phyloP scores from a whole-genome alignment of 2,329 filamentous ascomycete genomes.

The Botrytis medusae region DNA sequence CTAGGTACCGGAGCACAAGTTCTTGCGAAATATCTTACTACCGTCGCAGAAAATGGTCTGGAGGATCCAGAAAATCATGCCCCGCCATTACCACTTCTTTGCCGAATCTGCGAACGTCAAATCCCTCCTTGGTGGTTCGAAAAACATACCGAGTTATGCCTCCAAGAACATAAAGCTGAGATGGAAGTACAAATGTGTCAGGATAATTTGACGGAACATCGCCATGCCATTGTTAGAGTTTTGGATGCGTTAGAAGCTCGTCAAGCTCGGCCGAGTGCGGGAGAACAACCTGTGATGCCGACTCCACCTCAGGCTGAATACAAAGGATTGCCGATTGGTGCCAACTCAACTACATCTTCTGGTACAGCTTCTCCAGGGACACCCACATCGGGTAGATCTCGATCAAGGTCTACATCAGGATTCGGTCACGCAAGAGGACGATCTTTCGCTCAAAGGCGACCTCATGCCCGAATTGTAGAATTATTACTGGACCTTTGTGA shows the following conservation, averaged over 20 bases:
- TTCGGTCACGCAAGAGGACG: conserved; percentile 78
- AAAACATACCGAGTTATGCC: conserved; percentile 93
- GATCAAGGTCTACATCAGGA: conserved; percentile 65
- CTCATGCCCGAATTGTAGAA: conserved; percentile 90
- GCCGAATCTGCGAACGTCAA: conserved; percentile 94
- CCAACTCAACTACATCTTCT: conserved; percentile 62
- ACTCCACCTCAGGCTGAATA: conserved; percentile 69
- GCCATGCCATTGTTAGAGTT: conserved; percentile 91
- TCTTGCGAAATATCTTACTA: conserved; percentile 88
- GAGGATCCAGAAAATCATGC: conserved; percentile 75
- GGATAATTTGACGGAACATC: conserved; percentile 86
- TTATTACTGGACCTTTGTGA: conserved; percentile 93
- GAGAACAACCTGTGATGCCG: conserved; percentile 49
- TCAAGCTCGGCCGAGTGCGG: conserved; percentile 61
- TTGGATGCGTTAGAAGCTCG: conserved; percentile 86
- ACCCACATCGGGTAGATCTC: conserved; percentile 64
- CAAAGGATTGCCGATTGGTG: conserved; percentile 82
- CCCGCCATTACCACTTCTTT: conserved; percentile 81
- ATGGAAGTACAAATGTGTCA: conserved; percentile 98
- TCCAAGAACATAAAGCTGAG: conserved; percentile 93
- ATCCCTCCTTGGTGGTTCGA: conserved; percentile 99
- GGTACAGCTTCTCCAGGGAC: conserved; percentile 70
- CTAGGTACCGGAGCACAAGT: conserved; percentile 93
- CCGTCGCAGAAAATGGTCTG: conserved; percentile 78
- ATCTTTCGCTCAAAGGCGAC: conserved; percentile 88